Conservation (phyloP, 2,329 filamentous ascomycete genomes). For the Teratosphaeria nubilosa region DNA sequence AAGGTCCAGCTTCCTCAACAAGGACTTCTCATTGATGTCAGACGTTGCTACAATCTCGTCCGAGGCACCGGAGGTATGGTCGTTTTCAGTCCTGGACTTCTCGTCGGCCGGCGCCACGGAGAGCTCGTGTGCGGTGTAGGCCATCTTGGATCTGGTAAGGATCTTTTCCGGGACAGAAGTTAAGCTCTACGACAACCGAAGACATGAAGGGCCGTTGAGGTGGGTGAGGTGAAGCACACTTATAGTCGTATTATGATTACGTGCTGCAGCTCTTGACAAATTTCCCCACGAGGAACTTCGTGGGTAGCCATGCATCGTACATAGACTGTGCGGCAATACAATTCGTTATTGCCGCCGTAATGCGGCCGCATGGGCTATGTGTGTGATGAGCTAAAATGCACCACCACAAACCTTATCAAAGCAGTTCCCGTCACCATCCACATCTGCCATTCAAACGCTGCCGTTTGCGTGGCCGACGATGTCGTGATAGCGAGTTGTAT, state of each 20-base stretch:
- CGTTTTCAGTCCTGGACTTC: background rate
- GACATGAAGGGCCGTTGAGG: too few relatives aligned
- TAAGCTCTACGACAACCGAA: too few relatives aligned
- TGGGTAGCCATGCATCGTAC: background rate
- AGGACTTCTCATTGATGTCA: background rate
- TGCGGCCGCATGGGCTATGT: too few relatives aligned
- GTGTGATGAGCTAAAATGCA: too few relatives aligned
- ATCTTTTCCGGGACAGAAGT: too few relatives aligned
- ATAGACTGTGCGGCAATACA: background rate
- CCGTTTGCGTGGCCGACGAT: too few relatives aligned
- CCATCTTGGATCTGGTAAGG: background rate
- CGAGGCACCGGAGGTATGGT: background rate
- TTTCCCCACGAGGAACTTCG: too few relatives aligned
- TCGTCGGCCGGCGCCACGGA: background rate
- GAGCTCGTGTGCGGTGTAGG: background rate
- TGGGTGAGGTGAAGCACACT: too few relatives aligned
- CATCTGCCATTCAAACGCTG: background rate
- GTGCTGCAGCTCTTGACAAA: background rate
- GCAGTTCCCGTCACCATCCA: background rate
- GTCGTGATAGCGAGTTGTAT: background rate
- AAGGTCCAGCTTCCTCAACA: slow-evolving; percentile 29
- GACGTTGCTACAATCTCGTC: background rate
- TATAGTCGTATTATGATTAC: background rate
- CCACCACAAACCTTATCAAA: background rate
- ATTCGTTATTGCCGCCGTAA: too few relatives aligned